These are phyloP conservation scores for Sanchytrium tribonematis DNA, from an alignment of 371 early-diverging fungal species.

Conservation along the genomic window DNA sequence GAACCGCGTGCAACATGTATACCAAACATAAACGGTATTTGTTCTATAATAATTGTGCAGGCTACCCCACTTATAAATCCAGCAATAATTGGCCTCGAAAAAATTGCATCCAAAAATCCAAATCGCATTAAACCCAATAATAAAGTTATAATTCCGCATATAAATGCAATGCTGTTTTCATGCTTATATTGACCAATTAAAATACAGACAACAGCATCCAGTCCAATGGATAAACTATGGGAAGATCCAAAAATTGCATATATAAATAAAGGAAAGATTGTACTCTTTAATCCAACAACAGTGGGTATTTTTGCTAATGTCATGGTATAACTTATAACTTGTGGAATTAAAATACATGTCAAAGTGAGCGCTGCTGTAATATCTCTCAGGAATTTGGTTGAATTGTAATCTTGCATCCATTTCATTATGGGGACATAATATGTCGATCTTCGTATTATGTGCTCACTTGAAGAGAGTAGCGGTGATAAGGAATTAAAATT, in stretches of 20 bases:
- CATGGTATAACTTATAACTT: slow-evolving; percentile 59
- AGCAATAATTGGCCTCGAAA: slow-evolving; percentile 57
- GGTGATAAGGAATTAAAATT: background rate
- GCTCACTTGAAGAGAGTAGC: background rate
- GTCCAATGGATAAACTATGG: slow-evolving; percentile 16
- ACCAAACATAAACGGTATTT: slow-evolving; percentile 43
- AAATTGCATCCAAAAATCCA: slow-evolving; percentile 74
- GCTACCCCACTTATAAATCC: slow-evolving; percentile 81
- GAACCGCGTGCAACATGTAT: slow-evolving; percentile 6
- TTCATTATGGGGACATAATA: background rate
- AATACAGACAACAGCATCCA: slow-evolving; percentile 12
- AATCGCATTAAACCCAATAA: slow-evolving; percentile 64
- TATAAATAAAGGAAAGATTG: slow-evolving; percentile 46
- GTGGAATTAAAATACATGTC: slow-evolving; percentile 15
- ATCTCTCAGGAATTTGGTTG: slow-evolving; percentile 22
- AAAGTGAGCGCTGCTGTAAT: slow-evolving; percentile 12
- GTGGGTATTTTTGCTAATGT: slow-evolving; percentile 45
- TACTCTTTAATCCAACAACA: slow-evolving; percentile 55
- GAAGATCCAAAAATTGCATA: slow-evolving; percentile 73
- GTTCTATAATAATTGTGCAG: slow-evolving; percentile 54
- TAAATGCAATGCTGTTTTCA: slow-evolving; percentile 7
- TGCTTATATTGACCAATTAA: slow-evolving; percentile 11
- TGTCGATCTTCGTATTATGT: background rate
- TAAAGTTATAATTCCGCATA: slow-evolving; percentile 61
- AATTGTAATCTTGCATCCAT: slow-evolving; percentile 5